Base-by-base conservation (phyloP, 208 protist genomes). In the Lotmaria passim region DNA sequence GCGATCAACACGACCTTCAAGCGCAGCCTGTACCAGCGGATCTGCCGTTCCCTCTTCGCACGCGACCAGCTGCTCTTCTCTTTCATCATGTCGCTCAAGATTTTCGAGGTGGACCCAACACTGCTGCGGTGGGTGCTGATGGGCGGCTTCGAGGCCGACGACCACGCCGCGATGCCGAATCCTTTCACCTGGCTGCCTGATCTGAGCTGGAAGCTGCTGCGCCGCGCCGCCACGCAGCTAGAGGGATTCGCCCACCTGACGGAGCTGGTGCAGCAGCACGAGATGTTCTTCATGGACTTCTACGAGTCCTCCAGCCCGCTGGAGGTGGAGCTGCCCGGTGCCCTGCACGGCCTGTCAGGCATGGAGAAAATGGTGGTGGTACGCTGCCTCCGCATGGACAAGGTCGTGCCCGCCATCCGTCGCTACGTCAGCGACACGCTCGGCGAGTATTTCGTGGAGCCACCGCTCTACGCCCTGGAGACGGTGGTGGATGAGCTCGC, bases 341-440 rank as follows among this genome's bases (percentile, higher is more conserved):
- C 62, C 10, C 94, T 88, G 50, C 23, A 69, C 43, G 58, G 50
- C 41, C 78, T 98, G 30, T 69, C 62, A 19, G 68, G 70, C 19
- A 90, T 99, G 31, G 86, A 98, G 69, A 84, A 93, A 56, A 83
- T 99, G 50, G 77, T 99, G 23, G 23, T 98, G 23, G 77, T 99
- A 17, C 94, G 95, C 28, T 95, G 86, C 69, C 75, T 99, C 39
- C 93, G 98, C 47, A 91, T 92, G 36, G 98, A 99, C 81, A 99
- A 98, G 78, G 93, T 99, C 30, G 82, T 96, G 7, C 93, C 89
- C 0, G 98, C 96, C n/a, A 87, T 99, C 31, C 90, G 89, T 56
- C 79, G 91, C 19, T 98, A 98, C 73, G 95, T 99, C 17, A 71
- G 79, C 34, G 71, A 86, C 10, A 90, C 78, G 28, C 83, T 96